Evolutionary conservation across 2,329 filamentous ascomycete genomes (phyloP).

Genomic region (Teratosphaeria pseudoeucalypti): DNA sequence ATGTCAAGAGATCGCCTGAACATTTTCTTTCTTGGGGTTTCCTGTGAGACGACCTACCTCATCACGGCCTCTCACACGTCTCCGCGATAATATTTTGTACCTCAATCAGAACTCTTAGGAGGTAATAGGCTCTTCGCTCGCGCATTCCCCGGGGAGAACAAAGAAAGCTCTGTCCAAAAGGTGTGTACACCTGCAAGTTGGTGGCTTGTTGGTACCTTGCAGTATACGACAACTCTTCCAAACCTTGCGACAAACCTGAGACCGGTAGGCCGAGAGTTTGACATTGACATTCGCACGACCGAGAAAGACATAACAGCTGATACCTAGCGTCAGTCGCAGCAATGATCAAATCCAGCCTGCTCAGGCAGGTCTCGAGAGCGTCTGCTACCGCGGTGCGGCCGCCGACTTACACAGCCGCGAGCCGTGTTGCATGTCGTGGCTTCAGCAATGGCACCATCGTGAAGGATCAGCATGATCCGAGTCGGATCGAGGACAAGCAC

Average conservation of each 20-base stretch:
- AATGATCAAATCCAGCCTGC: conserved; percentile 24
- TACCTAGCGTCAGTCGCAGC: not conserved
- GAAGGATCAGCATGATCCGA: conserved; percentile 3
- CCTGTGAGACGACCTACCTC: not conserved
- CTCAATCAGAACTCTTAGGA: not conserved
- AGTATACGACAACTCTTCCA: not conserved
- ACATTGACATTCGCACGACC: not conserved
- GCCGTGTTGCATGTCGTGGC: conserved; percentile 12
- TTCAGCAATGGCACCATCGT: conserved; percentile 12
- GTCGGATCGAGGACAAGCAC: conserved; percentile 13
- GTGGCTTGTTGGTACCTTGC: not conserved
- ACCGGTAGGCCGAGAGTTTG: not conserved
- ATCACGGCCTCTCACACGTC: not conserved
- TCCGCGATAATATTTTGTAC: not conserved
- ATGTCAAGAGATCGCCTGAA: not conserved
- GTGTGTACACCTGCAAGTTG: not conserved
- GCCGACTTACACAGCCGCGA: conserved; percentile 11
- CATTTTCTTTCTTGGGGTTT: not conserved
- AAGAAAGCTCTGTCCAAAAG: not conserved
- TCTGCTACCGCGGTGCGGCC: conserved; percentile 17
- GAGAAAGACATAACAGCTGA: not conserved
- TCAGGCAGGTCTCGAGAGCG: conserved; percentile 24
- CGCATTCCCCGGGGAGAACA: not conserved
- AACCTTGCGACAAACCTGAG: not conserved
- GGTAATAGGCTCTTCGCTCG: not conserved